Evolutionary conservation across 2,329 filamentous ascomycete species (phyloP).

Genomic region (Aspergillus aculeatus): DNA sequence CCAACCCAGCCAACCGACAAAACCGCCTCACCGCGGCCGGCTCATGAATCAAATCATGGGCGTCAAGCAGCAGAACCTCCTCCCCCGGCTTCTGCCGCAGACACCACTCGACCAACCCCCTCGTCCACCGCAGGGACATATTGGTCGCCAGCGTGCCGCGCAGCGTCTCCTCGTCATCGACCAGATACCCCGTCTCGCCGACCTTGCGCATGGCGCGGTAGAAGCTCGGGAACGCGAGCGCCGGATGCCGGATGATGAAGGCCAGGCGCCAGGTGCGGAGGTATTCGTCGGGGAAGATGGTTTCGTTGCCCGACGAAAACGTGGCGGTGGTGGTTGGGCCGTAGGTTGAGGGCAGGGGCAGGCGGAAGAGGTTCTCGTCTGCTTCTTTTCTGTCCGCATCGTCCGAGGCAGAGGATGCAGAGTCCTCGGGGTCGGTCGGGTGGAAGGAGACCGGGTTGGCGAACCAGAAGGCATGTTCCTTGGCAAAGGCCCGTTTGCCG

Average conservation of each 20-base stretch:
- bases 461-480: slow-evolving; percentile 38
- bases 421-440: not conserved
- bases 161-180: not conserved
- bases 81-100: not conserved
- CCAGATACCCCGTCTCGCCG: not conserved
- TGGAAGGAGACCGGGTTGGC: slow-evolving; percentile 23
- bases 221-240: not conserved
- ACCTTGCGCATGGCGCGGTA: not conserved
- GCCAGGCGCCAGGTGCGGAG: not conserved
- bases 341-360: slow-evolving; percentile 18
- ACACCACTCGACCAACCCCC: not conserved
- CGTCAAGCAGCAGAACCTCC: not conserved
- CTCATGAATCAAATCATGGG: not conserved
- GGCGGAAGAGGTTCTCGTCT: slow-evolving; percentile 15
- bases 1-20: not conserved
- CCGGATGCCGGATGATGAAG: slow-evolving; percentile 4
- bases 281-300: slow-evolving; percentile 1
- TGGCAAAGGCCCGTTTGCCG: slow-evolving; percentile 34
- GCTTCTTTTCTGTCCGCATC: slow-evolving; percentile 9
- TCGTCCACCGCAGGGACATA: slow-evolving; percentile 1
- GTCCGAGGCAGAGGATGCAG: too few relatives aligned
- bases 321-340: slow-evolving; percentile 16
- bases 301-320: slow-evolving; percentile 18
- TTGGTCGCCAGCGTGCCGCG: not conserved
- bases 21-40: not conserved